A percentile compares a stretch with the other conserved stretches of the same genome.
phyloP scores from a whole-genome alignment of 768 basidiomycete species.

The Tremella fuciformis region DNA sequence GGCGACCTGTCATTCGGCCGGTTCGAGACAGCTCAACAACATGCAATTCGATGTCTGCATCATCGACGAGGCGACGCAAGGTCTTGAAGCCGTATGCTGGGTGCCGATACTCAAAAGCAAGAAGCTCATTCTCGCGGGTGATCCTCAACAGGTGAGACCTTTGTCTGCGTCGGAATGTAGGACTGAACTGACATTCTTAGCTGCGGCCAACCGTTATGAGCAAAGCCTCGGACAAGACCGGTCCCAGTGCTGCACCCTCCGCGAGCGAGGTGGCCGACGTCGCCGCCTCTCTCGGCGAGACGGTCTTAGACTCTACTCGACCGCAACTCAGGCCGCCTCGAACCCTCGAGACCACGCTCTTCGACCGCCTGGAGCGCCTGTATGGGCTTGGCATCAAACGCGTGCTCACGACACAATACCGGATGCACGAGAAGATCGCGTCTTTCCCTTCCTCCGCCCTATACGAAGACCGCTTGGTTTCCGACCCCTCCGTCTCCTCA shows the following conservation, averaged over 20 bases:
- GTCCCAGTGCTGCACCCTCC: background rate
- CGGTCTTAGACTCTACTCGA: background rate
- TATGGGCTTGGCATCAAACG: constrained; percentile 79
- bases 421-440: constrained; percentile 83
- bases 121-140: constrained; percentile 86
- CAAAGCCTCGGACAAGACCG: background rate
- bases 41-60: constrained; percentile 86
- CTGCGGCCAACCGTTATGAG: constrained; percentile 89
- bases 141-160: constrained; percentile 66
- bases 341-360: constrained; percentile 82
- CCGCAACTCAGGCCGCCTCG: constrained; percentile 58
- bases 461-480: constrained; percentile 68
- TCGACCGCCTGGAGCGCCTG: constrained; percentile 85
- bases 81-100: constrained; percentile 95
- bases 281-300: background rate
- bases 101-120: constrained; percentile 88
- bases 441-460: constrained; percentile 78
- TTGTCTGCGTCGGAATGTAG: background rate
- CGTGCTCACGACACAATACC: constrained; percentile 84
- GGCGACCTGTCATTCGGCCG: constrained; percentile 91
- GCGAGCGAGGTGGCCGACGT: background rate
- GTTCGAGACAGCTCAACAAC: constrained; percentile 73
- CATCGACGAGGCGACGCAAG: constrained; percentile 97
- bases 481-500: constrained; percentile 67
- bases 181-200: constrained; percentile 49